A percentile compares a stretch with the other conserved stretches of the same genome.
phyloP scores from a whole-genome alignment of 1,284 basidiomycete species.

The Chiua sp. region DNA sequence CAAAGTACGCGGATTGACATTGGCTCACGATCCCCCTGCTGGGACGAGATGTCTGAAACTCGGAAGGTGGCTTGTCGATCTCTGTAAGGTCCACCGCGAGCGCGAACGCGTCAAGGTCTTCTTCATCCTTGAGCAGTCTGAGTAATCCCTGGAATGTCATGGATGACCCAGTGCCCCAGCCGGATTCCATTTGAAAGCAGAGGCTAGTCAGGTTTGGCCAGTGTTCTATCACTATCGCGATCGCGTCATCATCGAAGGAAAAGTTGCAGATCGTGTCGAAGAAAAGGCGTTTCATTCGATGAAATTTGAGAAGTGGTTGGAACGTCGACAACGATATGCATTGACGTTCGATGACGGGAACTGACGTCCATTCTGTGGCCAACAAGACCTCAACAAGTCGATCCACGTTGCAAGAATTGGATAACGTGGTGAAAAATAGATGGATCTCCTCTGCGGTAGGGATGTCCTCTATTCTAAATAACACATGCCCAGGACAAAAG shows the following conservation, averaged over 20 bases:
- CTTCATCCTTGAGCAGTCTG: too few species aligned
- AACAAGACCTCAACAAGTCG: constrained; percentile 17
- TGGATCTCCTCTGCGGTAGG: constrained; percentile 22
- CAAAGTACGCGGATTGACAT: constrained; percentile 20
- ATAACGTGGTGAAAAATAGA: constrained; percentile 26
- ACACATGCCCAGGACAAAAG: constrained; percentile 18
- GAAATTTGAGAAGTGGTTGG: constrained; percentile 20
- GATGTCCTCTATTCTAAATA: constrained; percentile 18
- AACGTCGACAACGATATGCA: constrained; percentile 18
- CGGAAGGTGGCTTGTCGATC: constrained; percentile 21
- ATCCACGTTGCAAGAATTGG: constrained; percentile 15
- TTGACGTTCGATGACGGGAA: not conserved
- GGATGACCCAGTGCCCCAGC: constrained; percentile 21
- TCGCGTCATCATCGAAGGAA: constrained; percentile 19
- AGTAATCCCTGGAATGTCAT: constrained; percentile 29
- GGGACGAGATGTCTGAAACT: not conserved
- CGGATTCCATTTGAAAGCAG: too few species aligned
- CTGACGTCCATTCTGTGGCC: not conserved
- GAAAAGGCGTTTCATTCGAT: constrained; percentile 17
- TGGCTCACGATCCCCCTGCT: constrained; percentile 3
- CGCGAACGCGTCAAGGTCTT: constrained; percentile 17
- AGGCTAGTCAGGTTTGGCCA: constrained; percentile 19
- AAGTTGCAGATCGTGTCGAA: constrained; percentile 28
- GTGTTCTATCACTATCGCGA: constrained; percentile 17
- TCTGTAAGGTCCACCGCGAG: constrained; percentile 24